phyloP scores from a whole-genome alignment of 495 filamentous ascomycete species.

The Neurospora intermedia region DNA sequence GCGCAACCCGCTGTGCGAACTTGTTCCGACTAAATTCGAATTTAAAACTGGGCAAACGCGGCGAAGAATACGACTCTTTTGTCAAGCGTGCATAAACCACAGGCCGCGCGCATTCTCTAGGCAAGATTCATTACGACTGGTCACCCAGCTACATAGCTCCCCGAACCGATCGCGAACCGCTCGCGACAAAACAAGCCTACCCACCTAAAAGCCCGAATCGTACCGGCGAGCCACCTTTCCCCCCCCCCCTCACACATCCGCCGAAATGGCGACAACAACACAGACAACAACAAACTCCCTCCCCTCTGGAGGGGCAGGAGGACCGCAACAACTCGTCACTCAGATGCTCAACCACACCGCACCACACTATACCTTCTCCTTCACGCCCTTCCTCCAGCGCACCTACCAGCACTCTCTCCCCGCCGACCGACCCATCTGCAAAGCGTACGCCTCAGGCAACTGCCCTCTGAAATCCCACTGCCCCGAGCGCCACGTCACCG shows the following conservation, averaged over 20 bases:
- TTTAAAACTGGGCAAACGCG: not conserved
- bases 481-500: constrained; percentile 43
- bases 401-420: constrained; percentile 68
- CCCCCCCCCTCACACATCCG: not conserved
- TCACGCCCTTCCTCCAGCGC: constrained; percentile 61
- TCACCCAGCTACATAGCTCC: not conserved
- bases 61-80: not conserved
- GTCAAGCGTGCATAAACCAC: not conserved
- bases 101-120: not conserved
- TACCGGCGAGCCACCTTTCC: not conserved
- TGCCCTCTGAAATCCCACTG: constrained; percentile 70
- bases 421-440: constrained; percentile 67
- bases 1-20: not conserved
- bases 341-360: constrained; percentile 42
- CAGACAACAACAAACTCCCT: not conserved
- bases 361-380: constrained; percentile 56
- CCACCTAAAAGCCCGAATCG: not conserved
- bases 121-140: not conserved
- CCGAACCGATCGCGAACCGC: not conserved
- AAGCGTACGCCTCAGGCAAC: constrained; percentile 58
- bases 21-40: not conserved
- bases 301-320: not conserved
- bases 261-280: constrained; percentile 2
- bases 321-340: constrained; percentile 24
- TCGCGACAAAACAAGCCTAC: not conserved